Evolutionary conservation across 2,329 filamentous ascomycete species (phyloP).

Genomic region (Thermomyces lanuginosus): DNA sequence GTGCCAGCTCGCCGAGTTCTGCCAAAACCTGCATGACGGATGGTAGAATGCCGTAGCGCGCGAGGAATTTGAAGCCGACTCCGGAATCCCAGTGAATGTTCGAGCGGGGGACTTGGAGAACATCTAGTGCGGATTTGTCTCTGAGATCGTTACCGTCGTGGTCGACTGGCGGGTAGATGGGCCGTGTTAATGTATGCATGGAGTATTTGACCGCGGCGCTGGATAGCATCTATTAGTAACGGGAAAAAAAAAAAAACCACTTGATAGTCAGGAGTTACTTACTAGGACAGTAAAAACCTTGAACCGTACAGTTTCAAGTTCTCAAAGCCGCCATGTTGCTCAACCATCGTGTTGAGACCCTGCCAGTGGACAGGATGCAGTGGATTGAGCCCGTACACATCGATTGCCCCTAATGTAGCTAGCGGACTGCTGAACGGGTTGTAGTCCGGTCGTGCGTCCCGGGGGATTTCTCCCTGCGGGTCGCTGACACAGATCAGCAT

Average conservation of each 20-base stretch:
- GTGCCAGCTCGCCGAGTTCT: constrained; percentile 5
- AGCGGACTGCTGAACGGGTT: constrained; percentile 6
- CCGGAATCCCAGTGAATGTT: constrained; percentile 2
- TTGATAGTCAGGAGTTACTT: not conserved
- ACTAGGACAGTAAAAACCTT: constrained; percentile 5
- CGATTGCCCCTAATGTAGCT: constrained; percentile 4
- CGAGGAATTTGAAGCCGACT: constrained; percentile 4
- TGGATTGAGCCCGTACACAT: constrained; percentile 6
- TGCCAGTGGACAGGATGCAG: constrained; percentile 5
- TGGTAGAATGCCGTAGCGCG: constrained; percentile 2
- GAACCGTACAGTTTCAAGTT: constrained; percentile 3
- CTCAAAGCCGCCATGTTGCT: constrained; percentile 6
- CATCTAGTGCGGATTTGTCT: constrained; percentile 3
- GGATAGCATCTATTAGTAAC: not conserved
- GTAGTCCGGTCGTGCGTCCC: constrained; percentile 2
- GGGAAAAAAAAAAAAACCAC: not conserved
- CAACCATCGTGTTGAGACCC: constrained; percentile 4
- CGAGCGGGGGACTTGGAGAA: constrained; percentile 3
- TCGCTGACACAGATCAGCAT: constrained; percentile 5
- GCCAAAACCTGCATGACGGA: constrained; percentile 4
- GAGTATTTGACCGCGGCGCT: constrained; percentile 6
- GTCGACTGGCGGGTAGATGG: constrained; percentile 5
- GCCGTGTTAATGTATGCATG: constrained; percentile 5
- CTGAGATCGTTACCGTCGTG: constrained; percentile 2
- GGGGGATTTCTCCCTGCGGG: constrained; percentile 3